These are phyloP conservation scores for Lactuca sativa DNA, from an alignment of 129 eudicot species.

Conservation along the genomic window DNA sequence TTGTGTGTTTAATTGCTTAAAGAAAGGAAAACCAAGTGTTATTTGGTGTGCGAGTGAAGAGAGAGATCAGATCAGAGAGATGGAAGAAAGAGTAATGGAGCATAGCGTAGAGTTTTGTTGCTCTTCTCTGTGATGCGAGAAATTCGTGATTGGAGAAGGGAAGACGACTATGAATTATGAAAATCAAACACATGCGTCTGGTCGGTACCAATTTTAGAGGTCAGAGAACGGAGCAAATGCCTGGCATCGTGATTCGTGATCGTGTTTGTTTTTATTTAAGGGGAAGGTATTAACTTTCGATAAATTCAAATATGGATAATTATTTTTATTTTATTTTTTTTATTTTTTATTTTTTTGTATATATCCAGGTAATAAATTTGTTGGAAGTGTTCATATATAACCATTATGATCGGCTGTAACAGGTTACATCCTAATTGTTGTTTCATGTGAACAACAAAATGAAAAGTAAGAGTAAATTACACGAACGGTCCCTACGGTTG, in stretches of 20 bases:
- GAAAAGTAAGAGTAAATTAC: no score
- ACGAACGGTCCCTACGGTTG: no score
- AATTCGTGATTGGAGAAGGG: conserved; percentile 28
- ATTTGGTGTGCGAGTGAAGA: conserved; percentile 19
- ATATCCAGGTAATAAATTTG: no score
- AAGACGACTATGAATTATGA: neutral
- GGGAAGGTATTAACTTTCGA: no score
- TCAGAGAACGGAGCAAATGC: conserved; percentile 1
- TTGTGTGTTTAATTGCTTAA: conserved; percentile 9
- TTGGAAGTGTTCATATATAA: no score
- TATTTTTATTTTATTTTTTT: no score
- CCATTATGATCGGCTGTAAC: no score
- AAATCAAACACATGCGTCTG: conserved; percentile 10
- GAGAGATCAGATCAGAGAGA: conserved; percentile 23
- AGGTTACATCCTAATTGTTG: no score
- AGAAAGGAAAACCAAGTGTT: neutral
- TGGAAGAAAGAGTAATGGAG: conserved; percentile 13
- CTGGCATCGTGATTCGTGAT: neutral
- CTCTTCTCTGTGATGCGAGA: conserved; percentile 11
- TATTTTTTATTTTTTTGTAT: no score
- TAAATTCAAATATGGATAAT: no score
- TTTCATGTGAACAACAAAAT: no score
- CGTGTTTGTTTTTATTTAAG: conserved; percentile 4
- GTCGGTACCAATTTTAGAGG: conserved; percentile 21
- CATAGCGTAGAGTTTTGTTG: conserved; percentile 21